These are phyloP conservation scores for Candida orba DNA, from an alignment of 805 yeast species.

Conservation along the genomic window DNA sequence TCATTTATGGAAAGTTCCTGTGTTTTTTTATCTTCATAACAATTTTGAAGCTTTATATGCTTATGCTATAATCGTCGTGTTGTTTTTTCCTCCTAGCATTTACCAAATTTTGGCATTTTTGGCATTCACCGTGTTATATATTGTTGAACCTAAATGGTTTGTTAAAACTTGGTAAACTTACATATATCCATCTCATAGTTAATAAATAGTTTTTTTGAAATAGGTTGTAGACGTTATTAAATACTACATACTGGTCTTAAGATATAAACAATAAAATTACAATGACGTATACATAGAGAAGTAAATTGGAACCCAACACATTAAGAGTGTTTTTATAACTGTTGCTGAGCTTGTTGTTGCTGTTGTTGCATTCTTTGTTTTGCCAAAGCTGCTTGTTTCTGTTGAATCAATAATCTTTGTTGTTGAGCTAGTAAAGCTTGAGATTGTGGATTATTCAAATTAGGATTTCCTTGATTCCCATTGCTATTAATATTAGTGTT, in stretches of 20 bases:
- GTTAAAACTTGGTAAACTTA: slow-evolving; percentile 7
- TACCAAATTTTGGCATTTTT: slow-evolving; percentile 11
- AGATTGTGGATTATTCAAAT: slow-evolving; percentile 6
- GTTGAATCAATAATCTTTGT: slow-evolving; percentile 7
- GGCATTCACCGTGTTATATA: slow-evolving; percentile 7
- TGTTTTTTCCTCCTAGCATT: slow-evolving; percentile 17
- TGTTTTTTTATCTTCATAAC: slow-evolving; percentile 8
- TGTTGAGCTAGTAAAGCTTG: slow-evolving; percentile 6
- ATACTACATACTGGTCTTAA: not conserved
- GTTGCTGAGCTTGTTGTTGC: not conserved
- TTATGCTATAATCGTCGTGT: slow-evolving; percentile 8
- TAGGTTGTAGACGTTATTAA: no score
- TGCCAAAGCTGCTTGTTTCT: slow-evolving; percentile 2
- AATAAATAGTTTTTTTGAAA: no score
- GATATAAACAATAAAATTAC: not conserved
- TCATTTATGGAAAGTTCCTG: slow-evolving; percentile 19
- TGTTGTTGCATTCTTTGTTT: slow-evolving; percentile 4
- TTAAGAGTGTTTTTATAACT: no score
- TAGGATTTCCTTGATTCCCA: no score
- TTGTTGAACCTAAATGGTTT: slow-evolving; percentile 12
- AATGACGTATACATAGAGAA: not conserved
- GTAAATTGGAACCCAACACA: no score
- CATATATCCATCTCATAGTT: not conserved
- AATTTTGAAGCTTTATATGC: slow-evolving; percentile 9
- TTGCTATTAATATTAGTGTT: not conserved